Conservation (phyloP, 208 protist species). For the Phytomonas francai region DNA sequence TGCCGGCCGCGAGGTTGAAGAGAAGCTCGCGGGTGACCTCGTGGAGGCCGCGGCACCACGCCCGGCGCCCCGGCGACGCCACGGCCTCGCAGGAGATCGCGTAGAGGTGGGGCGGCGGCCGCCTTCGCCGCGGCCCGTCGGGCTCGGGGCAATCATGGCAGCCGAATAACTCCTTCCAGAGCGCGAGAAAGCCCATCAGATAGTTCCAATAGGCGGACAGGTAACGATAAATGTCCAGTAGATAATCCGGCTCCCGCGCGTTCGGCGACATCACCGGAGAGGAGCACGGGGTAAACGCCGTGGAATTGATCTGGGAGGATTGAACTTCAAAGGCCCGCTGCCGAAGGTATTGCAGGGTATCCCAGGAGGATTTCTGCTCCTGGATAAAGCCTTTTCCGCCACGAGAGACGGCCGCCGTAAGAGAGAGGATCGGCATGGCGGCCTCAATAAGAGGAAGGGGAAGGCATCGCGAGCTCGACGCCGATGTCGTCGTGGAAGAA, state of each 20-base stretch:
- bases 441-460: constrained; percentile 12
- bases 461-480: constrained; percentile 7
- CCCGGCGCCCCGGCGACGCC: constrained; percentile 21
- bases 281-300: constrained; percentile 4
- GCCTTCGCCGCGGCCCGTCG: neutral
- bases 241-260: constrained; percentile 17
- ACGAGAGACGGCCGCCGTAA: constrained; percentile 15
- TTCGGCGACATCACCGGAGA: neutral
- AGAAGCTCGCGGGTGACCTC: constrained; percentile 28
- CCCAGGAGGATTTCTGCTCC: constrained; percentile 13
- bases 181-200: constrained; percentile 31
- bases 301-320: neutral
- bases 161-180: constrained; percentile 70
- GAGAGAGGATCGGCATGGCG: constrained; percentile 12
- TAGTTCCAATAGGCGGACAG: constrained; percentile 38
- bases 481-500: constrained; percentile 10
- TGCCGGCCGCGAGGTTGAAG: constrained; percentile 23
- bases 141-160: constrained; percentile 20
- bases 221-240: constrained; percentile 25
- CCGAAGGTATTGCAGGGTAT: constrained; percentile 10
- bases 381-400: constrained; percentile 12
- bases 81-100: constrained; percentile 53
- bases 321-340: neutral
- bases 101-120: constrained; percentile 55
- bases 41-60: constrained; percentile 38